Evolutionary conservation across 495 filamentous ascomycete genomes (phyloP).

Genomic region (Acidomyces sp.): DNA sequence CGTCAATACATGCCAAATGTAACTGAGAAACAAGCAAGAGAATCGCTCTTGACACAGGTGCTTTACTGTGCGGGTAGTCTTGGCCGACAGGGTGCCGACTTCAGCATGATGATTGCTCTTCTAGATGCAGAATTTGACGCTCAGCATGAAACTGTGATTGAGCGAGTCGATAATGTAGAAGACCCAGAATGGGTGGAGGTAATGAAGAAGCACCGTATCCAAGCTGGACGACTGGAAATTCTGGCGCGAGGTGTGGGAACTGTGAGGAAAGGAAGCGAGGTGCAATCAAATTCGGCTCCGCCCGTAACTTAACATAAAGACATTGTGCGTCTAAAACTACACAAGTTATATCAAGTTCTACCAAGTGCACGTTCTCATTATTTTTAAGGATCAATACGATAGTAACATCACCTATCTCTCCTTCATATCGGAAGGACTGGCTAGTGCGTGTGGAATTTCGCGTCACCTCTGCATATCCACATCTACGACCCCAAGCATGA

Average conservation of each 20-base stretch:
- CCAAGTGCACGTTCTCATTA: too few species aligned
- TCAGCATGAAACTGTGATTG: constrained; percentile 18
- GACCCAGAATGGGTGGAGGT: constrained; percentile 77
- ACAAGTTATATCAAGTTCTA: too few species aligned
- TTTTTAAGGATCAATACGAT: too few species aligned
- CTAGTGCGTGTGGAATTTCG: too few species aligned
- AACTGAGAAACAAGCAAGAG: constrained; percentile 59
- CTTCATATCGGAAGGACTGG: too few species aligned
- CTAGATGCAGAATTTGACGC: constrained; percentile 35
- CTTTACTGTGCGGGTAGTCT: constrained; percentile 91
- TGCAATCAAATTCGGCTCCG: background rate
- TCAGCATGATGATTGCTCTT: constrained; percentile 71
- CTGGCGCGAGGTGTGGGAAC: constrained; percentile 44
- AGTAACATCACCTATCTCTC: too few species aligned
- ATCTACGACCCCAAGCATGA: too few species aligned
- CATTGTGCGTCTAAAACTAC: too few species aligned
- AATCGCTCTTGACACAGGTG: constrained; percentile 86
- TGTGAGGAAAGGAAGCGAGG: constrained; percentile 10
- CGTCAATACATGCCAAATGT: constrained; percentile 71
- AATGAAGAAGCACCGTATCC: constrained; percentile 73
- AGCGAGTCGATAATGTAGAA: too few species aligned
- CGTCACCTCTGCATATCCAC: too few species aligned
- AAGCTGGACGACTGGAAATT: constrained; percentile 77
- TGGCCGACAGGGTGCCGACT: constrained; percentile 83
- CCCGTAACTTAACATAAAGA: background rate